These are phyloP conservation scores for Beauveria caledonica DNA, from an alignment of 2,329 filamentous ascomycete species.

Conservation along the genomic window DNA sequence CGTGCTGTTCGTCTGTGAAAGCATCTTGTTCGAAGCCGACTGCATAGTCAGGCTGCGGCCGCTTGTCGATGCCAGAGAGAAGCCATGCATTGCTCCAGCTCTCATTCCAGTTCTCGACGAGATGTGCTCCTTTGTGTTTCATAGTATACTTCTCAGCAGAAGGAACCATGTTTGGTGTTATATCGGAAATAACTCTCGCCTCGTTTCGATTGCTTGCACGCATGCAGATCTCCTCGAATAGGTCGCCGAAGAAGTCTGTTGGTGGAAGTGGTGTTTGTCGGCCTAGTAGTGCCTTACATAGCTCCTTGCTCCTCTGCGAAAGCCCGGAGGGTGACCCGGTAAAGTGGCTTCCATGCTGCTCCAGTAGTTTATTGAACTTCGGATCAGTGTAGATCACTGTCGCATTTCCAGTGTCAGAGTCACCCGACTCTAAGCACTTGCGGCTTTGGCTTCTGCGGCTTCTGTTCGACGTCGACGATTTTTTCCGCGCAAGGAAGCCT, in stretches of 20 bases:
- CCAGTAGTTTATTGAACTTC: background rate
- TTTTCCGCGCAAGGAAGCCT: background rate
- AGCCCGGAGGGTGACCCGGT: background rate
- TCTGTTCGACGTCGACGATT: background rate
- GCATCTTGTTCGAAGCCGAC: slow-evolving; percentile 30
- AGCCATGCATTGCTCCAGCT: background rate
- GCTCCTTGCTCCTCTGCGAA: background rate
- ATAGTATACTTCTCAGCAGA: background rate
- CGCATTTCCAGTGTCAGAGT: background rate
- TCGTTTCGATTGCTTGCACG: background rate
- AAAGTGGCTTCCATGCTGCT: background rate
- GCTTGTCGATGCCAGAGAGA: background rate
- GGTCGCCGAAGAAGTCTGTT: background rate
- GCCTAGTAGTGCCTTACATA: background rate
- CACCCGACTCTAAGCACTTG: background rate
- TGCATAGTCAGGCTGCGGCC: slow-evolving; percentile 34
- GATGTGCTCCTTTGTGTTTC: no score
- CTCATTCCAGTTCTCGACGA: background rate
- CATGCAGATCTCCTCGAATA: background rate
- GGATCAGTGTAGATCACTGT: background rate
- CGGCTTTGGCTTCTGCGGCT: background rate
- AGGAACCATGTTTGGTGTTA: background rate
- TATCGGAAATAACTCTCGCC: background rate
- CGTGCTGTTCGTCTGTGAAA: slow-evolving; percentile 30
- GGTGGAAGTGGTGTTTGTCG: background rate